These are phyloP conservation scores for Raphidocelis subcapitata DNA, from an alignment of 139 green algal species.

Conservation along the genomic window DNA sequence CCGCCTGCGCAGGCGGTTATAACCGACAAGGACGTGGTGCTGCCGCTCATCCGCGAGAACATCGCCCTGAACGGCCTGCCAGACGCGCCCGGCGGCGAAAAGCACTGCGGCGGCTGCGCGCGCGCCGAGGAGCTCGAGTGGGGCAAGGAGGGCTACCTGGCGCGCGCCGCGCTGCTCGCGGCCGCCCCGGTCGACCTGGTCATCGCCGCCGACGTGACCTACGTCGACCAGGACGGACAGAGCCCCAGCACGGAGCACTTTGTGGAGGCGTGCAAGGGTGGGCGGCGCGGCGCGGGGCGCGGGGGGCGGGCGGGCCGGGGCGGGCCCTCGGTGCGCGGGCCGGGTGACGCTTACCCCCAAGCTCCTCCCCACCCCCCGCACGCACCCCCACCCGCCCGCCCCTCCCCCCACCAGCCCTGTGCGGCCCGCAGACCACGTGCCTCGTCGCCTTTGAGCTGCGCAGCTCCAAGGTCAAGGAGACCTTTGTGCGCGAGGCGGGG, in stretches of 20 bases:
- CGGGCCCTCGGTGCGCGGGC: no score
- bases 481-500: conserved; percentile 7
- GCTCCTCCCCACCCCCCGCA: no score
- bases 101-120: conserved; percentile 24
- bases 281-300: conserved; percentile 5
- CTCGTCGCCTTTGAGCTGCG: conserved; percentile 45
- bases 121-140: conserved; percentile 50
- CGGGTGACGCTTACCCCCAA: no score
- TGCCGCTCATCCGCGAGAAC: conserved; percentile 45
- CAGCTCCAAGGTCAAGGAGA: conserved; percentile 17
- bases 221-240: conserved; percentile 53
- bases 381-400: not conserved
- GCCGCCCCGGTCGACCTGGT: conserved; percentile 35
- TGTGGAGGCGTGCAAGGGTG: conserved; percentile 40
- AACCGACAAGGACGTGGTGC: conserved; percentile 49
- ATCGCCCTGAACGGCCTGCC: conserved; percentile 36
- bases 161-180: not conserved
- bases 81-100: not conserved
- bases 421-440: not conserved
- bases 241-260: conserved; percentile 52
- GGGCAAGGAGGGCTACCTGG: conserved; percentile 11
- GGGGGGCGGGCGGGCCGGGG: not conserved
- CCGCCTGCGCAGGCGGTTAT: conserved; percentile 33
- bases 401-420: conserved; percentile 25
- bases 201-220: conserved; percentile 31